Evolutionary conservation across 2,329 filamentous ascomycete species (phyloP).

Genomic region (Leptoxyphium fumago): DNA sequence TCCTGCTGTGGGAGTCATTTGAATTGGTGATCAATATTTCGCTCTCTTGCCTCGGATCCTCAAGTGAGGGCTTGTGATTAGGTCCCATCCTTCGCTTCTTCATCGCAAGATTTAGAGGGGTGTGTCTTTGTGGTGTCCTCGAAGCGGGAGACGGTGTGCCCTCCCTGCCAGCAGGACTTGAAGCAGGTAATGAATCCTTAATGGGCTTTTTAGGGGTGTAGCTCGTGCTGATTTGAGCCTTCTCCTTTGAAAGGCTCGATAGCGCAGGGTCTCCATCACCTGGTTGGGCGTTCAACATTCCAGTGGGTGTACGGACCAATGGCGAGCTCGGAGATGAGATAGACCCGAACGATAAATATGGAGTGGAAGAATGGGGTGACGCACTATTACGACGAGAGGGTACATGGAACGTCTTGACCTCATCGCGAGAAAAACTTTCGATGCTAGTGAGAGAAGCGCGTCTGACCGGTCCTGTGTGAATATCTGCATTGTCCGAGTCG

Average conservation of each 20-base stretch:
- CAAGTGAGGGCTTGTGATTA: not conserved
- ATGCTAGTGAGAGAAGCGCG: slow-evolving; percentile 21
- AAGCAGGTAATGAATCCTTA: slow-evolving; percentile 3
- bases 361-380: slow-evolving; percentile 5
- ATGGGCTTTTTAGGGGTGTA: not conserved
- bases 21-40: not conserved
- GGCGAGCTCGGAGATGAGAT: not conserved
- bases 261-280: not conserved
- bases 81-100: slow-evolving; percentile 17
- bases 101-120: slow-evolving; percentile 30
- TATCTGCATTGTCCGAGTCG: not conserved
- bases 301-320: too few relatives aligned
- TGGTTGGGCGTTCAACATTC: not conserved
- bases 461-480: slow-evolving; percentile 6
- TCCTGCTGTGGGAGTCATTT: not conserved
- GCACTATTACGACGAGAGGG: slow-evolving; percentile 7
- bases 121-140: slow-evolving; percentile 7
- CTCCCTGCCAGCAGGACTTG: slow-evolving; percentile 1
- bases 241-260: not conserved
- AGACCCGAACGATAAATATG: slow-evolving; percentile 2
- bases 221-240: not conserved
- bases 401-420: slow-evolving; percentile 19
- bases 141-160: slow-evolving; percentile 1
- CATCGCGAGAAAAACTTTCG: slow-evolving; percentile 16
- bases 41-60: not conserved